Percentiles rank a stretch among this genome's conserved stretches.
Evolutionary conservation across 805 yeast genomes (phyloP).

Genomic region (Dipodascopsis tothii): DNA sequence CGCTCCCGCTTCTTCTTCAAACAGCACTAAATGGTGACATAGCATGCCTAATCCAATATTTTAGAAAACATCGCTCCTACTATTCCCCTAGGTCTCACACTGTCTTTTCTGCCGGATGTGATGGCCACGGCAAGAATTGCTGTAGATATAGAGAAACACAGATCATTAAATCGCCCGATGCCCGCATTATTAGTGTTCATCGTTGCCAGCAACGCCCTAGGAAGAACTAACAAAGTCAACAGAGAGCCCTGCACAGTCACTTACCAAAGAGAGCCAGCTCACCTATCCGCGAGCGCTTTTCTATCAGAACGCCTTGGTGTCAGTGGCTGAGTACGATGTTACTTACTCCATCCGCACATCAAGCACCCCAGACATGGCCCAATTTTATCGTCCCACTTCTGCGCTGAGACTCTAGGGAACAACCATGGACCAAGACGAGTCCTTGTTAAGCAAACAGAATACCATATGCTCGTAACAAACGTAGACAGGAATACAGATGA

Average conservation of each 20-base stretch:
- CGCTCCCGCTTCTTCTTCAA: too few relatives aligned
- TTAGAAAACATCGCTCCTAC: too few relatives aligned
- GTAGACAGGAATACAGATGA: conserved; percentile 41
- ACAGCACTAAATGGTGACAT: too few relatives aligned
- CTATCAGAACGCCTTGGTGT: conserved; percentile 23
- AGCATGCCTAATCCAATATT: too few relatives aligned
- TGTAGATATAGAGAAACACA: background rate
- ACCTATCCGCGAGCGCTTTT: conserved; percentile 37
- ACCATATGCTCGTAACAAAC: conserved; percentile 41
- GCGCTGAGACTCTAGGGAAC: conserved; percentile 34
- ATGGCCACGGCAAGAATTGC: background rate
- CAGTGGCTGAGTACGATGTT: background rate
- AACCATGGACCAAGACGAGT: conserved; percentile 36
- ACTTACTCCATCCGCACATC: conserved; percentile 38
- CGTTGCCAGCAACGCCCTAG: background rate
- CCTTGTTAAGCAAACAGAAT: conserved; percentile 41
- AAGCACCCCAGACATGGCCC: conserved; percentile 39
- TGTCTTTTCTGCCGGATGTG: background rate
- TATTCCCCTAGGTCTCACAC: background rate
- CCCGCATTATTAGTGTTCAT: too few relatives aligned
- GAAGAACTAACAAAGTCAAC: background rate
- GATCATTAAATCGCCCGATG: too few relatives aligned
- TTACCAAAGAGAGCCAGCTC: conserved; percentile 41
- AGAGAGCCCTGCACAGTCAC: background rate
- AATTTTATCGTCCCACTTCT: conserved; percentile 35